phyloP scores from a whole-genome alignment of 2,329 filamentous ascomycete species.

The Arthrobotrys conoides region DNA sequence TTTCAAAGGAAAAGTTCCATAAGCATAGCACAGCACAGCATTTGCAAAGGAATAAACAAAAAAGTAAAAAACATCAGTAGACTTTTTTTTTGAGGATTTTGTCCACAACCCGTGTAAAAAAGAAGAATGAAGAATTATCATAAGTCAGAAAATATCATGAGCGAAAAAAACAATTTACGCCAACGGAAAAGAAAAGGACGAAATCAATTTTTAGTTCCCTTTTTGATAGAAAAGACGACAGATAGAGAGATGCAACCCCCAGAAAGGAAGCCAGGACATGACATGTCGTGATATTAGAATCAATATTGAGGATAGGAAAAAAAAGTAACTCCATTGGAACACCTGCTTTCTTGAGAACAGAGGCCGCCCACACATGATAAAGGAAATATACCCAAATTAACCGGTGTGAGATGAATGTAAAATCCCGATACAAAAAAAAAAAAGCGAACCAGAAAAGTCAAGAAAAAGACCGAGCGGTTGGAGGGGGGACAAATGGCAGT shows the following conservation, averaged over 20 bases:
- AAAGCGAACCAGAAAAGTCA: constrained; percentile 29
- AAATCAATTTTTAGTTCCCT: constrained; percentile 43
- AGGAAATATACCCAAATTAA: constrained; percentile 60
- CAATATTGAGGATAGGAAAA: constrained; percentile 41
- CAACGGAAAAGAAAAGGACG: constrained; percentile 15
- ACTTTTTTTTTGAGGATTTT: constrained; percentile 47
- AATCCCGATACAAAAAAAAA: constrained; percentile 53
- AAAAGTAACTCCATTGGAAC: constrained; percentile 58
- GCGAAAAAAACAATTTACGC: constrained; percentile 37
- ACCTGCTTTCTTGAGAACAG: constrained; percentile 61
- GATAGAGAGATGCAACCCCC: constrained; percentile 44
- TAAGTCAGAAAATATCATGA: background rate
- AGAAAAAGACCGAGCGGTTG: constrained; percentile 36
- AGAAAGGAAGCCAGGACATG: constrained; percentile 59
- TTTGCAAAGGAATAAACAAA: background rate
- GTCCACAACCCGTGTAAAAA: constrained; percentile 30
- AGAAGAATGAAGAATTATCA: constrained; percentile 7
- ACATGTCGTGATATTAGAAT: constrained; percentile 57
- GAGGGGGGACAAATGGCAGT: constrained; percentile 41
- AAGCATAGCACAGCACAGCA: constrained; percentile 2
- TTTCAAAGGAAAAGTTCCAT: constrained; percentile 1
- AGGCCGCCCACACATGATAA: constrained; percentile 60
- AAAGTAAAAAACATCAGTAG: constrained; percentile 1
- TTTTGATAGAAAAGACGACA: constrained; percentile 35
- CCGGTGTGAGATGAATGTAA: constrained; percentile 54